phyloP scores from a whole-genome alignment of 2,329 filamentous ascomycete genomes.

The Cadophora sp. region DNA sequence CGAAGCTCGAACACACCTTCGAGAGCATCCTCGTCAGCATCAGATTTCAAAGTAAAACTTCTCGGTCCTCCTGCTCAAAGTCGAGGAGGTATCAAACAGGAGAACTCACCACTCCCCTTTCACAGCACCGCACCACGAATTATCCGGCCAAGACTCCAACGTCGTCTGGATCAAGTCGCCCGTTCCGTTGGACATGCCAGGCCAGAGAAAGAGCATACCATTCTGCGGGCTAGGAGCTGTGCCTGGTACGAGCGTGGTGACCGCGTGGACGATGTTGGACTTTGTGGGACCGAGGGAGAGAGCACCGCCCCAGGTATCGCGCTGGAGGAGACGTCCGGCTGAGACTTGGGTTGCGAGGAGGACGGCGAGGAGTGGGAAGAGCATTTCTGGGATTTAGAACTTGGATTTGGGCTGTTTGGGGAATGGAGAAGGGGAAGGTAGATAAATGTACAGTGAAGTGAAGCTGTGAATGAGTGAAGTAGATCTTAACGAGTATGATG shows the following conservation, averaged over 20 bases:
- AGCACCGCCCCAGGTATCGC: conserved; percentile 48
- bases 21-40: not conserved
- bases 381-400: not conserved
- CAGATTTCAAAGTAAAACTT: not conserved
- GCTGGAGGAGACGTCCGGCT: not conserved
- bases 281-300: conserved; percentile 48
- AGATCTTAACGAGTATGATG: conserved; percentile 5
- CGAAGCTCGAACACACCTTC: conserved; percentile 49
- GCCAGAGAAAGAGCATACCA: conserved; percentile 51
- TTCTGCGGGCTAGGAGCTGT: conserved; percentile 47
- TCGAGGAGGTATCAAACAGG: conserved; percentile 5
- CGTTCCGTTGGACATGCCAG: conserved; percentile 53
- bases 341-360: not conserved
- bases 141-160: conserved; percentile 49
- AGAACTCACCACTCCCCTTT: conserved; percentile 49
- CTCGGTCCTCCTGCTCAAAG: not conserved
- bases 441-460: conserved; percentile 10
- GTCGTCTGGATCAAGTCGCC: conserved; percentile 52
- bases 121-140: conserved; percentile 50
- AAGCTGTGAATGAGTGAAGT: not conserved
- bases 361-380: not conserved
- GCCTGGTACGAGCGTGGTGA: conserved; percentile 51
- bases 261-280: conserved; percentile 48
- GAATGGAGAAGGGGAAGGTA: not conserved
- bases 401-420: not conserved